These are phyloP conservation scores for Fusarium sp. DNA, from an alignment of 2,329 filamentous ascomycete species.

Conservation along the genomic window DNA sequence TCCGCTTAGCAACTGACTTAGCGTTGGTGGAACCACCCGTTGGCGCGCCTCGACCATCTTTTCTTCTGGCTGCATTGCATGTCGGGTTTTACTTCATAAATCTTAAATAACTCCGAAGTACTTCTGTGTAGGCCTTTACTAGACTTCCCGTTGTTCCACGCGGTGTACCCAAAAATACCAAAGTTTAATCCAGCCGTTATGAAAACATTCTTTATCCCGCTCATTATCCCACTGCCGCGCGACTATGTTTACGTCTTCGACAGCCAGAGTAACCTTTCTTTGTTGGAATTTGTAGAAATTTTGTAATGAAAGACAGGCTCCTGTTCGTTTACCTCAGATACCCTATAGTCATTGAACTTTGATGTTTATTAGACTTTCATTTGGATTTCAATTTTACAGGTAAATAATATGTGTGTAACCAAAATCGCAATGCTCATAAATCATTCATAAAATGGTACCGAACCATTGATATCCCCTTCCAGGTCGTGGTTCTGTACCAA, in stretches of 20 bases:
- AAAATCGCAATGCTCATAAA: slow-evolving; percentile 42
- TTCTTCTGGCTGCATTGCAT: neutral
- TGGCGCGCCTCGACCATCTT: neutral
- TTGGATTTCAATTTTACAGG: slow-evolving; percentile 24
- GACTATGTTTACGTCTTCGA: slow-evolving; percentile 8
- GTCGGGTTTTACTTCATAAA: neutral
- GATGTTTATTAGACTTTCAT: slow-evolving; percentile 23
- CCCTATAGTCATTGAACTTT: neutral
- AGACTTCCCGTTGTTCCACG: neutral
- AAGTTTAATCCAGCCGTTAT: slow-evolving; percentile 9
- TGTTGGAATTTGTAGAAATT: neutral
- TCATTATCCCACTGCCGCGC: slow-evolving; percentile 20
- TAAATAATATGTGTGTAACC: slow-evolving; percentile 8
- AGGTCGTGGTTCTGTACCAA: slow-evolving; percentile 38
- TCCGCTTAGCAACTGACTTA: neutral
- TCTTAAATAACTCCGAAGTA: neutral
- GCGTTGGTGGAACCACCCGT: slow-evolving; percentile 1
- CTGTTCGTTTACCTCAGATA: neutral
- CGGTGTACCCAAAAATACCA: slow-evolving; percentile 1
- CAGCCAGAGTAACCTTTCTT: neutral
- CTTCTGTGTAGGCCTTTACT: neutral
- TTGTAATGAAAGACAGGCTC: neutral
- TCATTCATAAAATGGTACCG: slow-evolving; percentile 34
- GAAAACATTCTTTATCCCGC: slow-evolving; percentile 16
- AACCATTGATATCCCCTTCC: slow-evolving; percentile 34